These are phyloP conservation scores for Glomus cerebriforme DNA, from an alignment of 192 early-diverging fungal species.

Conservation along the genomic window DNA sequence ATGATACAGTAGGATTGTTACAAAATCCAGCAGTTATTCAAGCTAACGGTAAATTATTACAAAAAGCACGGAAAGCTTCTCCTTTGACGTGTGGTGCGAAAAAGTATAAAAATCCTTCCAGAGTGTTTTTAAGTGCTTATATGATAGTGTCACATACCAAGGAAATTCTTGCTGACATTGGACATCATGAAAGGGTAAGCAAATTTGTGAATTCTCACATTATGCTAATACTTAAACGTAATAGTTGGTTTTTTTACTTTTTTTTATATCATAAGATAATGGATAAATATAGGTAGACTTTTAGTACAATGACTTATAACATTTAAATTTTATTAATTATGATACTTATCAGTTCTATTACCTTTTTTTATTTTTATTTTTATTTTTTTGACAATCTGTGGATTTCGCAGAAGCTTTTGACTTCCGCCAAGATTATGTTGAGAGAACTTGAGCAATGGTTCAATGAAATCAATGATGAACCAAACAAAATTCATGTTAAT, in stretches of 20 bases:
- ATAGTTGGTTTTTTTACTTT: background rate
- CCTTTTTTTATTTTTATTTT: no score
- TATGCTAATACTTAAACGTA: background rate
- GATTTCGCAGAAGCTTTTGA: conserved; percentile 37
- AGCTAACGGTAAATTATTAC: conserved; percentile 43
- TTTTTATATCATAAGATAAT: background rate
- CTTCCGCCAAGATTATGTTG: conserved; percentile 39
- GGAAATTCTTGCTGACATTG: conserved; percentile 58
- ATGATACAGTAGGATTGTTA: conserved; percentile 12
- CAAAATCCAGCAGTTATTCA: conserved; percentile 38
- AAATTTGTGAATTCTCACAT: background rate
- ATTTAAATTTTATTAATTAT: background rate
- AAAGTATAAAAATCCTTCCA: conserved; percentile 53
- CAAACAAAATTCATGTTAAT: conserved; percentile 17
- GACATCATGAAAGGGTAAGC: conserved; percentile 58
- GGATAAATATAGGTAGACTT: background rate
- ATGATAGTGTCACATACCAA: conserved; percentile 68
- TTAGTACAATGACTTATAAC: background rate
- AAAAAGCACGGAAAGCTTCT: conserved; percentile 24
- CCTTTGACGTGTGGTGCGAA: conserved; percentile 16
- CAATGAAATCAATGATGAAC: conserved; percentile 19
- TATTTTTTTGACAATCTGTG: background rate
- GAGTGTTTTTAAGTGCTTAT: conserved; percentile 73
- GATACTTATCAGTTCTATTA: background rate
- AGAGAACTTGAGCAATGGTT: conserved; percentile 43